Evolutionary conservation across 2,329 filamentous ascomycete species (phyloP).

Genomic region (Thelonectria olida): DNA sequence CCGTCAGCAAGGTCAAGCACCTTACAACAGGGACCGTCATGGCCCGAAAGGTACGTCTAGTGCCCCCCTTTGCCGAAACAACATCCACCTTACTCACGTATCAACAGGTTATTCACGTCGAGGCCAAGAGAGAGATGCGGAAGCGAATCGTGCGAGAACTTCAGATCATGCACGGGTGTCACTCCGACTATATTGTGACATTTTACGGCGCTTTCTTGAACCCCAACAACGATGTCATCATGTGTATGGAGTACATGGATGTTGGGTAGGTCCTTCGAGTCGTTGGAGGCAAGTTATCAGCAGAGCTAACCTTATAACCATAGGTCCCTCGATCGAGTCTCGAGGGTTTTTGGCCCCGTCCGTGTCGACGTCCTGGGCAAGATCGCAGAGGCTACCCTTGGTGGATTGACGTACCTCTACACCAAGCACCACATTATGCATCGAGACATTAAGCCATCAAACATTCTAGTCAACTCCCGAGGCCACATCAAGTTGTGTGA

Average conservation of each 20-base stretch:
- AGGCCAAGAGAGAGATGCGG: constrained; percentile 95
- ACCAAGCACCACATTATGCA: constrained; percentile 98
- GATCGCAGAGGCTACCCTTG: constrained; percentile 94
- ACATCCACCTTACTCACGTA: constrained; percentile 26
- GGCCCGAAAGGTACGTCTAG: constrained; percentile 84
- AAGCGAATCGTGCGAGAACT: constrained; percentile 97
- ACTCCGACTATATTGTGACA: constrained; percentile 95
- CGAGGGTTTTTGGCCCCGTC: constrained; percentile 92
- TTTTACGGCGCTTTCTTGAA: constrained; percentile 99
- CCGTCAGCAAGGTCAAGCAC: constrained; percentile 97
- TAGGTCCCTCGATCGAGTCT: constrained; percentile 92
- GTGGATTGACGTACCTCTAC: constrained; percentile 94
- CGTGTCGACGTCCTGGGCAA: constrained; percentile 97
- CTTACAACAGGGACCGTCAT: constrained; percentile 94
- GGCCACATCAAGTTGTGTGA: constrained; percentile 98
- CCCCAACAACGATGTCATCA: constrained; percentile 95
- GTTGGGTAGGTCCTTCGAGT: constrained; percentile 77
- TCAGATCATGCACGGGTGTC: constrained; percentile 98
- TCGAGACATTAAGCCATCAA: constrained; percentile 97
- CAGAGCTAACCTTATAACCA: constrained; percentile 22
- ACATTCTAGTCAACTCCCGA: constrained; percentile 93
- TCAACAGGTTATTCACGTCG: constrained; percentile 90
- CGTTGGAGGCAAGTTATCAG: too few relatives aligned
- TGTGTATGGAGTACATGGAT: constrained; percentile 99
- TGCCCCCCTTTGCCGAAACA: not conserved